Percentiles rank a stretch among this genome's conserved stretches.
Conservation (phyloP, 768 basidiomycete species). For the Xerocomellus dryophilus region DNA sequence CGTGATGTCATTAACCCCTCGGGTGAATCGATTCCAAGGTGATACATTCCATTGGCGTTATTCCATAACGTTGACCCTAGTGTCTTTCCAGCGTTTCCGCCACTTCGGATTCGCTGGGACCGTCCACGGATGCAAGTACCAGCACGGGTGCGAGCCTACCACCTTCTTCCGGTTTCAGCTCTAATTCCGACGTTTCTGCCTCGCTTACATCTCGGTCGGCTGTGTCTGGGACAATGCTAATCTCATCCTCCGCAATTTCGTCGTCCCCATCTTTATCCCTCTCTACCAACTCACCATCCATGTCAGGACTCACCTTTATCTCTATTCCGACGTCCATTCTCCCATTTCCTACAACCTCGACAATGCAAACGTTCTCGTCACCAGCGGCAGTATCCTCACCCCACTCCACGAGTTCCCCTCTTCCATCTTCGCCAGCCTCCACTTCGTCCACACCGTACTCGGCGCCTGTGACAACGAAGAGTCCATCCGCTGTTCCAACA, state of each 20-base stretch:
- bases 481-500: neutral
- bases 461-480: neutral
- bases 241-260: neutral
- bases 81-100: neutral
- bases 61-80: conserved; percentile 1
- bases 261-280: neutral
- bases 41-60: neutral
- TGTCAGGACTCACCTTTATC: neutral
- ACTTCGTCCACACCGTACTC: neutral
- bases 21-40: conserved; percentile 13
- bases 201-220: neutral
- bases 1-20: neutral
- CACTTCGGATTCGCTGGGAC: neutral
- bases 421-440: neutral
- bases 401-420: neutral
- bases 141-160: conserved; percentile 21
- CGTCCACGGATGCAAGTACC: conserved; percentile 4
- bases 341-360: neutral
- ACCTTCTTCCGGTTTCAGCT: conserved; percentile 5
- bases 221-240: neutral
- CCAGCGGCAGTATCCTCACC: neutral
- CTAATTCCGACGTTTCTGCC: conserved; percentile 18
- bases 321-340: neutral
- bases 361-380: neutral
- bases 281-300: neutral